Evolutionary conservation across 352 stramenopile species (phyloP).

Genomic region (Phytophthora tentaculata): DNA sequence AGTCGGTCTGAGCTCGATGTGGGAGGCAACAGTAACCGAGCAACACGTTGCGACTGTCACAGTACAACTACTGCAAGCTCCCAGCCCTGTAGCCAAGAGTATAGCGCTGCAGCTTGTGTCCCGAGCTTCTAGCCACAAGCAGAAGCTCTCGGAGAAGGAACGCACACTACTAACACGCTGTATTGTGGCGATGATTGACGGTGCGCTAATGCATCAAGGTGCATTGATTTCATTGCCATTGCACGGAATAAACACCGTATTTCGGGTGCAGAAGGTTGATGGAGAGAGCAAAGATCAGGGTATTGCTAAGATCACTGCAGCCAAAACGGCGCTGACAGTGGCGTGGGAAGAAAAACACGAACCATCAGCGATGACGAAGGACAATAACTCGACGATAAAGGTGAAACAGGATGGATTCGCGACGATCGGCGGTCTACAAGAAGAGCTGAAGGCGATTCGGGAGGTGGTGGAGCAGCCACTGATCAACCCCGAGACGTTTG

Average conservation of each 20-base stretch:
- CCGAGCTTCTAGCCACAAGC: conserved; percentile 27
- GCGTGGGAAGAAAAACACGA: conserved; percentile 28
- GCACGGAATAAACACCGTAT: conserved; percentile 63
- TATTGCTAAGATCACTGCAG: conserved; percentile 34
- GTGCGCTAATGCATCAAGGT: conserved; percentile 54
- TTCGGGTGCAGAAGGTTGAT: conserved; percentile 47
- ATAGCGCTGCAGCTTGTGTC: conserved; percentile 51
- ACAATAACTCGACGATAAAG: not conserved
- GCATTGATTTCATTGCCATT: conserved; percentile 67
- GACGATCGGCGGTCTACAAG: conserved; percentile 88
- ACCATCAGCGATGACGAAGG: not conserved
- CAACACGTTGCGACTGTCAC: conserved; percentile 29
- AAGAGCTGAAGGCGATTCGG: conserved; percentile 93
- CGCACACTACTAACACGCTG: conserved; percentile 57
- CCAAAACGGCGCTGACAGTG: conserved; percentile 39
- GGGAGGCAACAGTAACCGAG: conserved; percentile 52
- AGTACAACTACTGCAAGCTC: conserved; percentile 34
- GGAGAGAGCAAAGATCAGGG: conserved; percentile 5
- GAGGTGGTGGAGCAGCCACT: conserved; percentile 97
- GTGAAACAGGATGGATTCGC: conserved; percentile 57
- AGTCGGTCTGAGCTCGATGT: conserved; percentile 76
- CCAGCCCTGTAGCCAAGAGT: conserved; percentile 24
- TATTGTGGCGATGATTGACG: conserved; percentile 70
- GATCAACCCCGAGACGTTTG: conserved; percentile 93
- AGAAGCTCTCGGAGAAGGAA: conserved; percentile 63